Base-by-base conservation (phyloP, 805 yeast species). In the Candida caryicola region DNA sequence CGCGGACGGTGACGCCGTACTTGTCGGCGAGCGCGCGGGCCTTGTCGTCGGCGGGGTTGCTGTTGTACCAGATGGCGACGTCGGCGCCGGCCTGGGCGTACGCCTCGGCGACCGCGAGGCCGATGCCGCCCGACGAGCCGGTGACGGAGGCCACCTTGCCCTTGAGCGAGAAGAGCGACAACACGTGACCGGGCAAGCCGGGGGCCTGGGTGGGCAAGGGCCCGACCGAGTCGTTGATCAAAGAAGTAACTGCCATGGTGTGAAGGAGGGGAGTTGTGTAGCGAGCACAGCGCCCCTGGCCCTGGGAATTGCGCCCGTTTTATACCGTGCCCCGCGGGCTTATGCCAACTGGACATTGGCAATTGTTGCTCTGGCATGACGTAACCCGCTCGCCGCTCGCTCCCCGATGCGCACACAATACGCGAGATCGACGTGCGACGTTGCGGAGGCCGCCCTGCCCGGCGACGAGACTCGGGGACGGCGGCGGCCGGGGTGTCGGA, bases 1-100 rank as follows among this genome's bases (percentile, higher is more conserved):
- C 90, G 53, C 70, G 74, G 43, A 71, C 74, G 50, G 68, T 72
- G 46, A 82, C 81, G 9, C 79, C 79, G 57, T 82, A 84, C 43
- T 73, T 76, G 34, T 70, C 54, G 12, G 80, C 64, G 13, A 84
- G 66, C 23, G 58, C 65, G 50, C 69, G 71, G 13, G 88, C 88
- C 49, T 51, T 50, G 39, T 74, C 81, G 35, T 76, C 78, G n/a
- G 85, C 76, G 7, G 83, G 79, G 50, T 72, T 74, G 41, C 77
- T 67, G 79, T 69, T 69, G 55, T 69, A 69, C 74, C 84, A 79
- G 49, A 81, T 69, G 33, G 86, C 86, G 23, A 88, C 77, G 45
- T 83, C 83, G 7, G 95, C 95, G 36, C 95, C 95, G 3, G 91
- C 91, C 64, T 85, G 91, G 34, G 89, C 84, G 52, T 71, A 85